A percentile compares a stretch with the other conserved stretches of the same genome.
phyloP scores from a whole-genome alignment of 192 early-diverging fungal genomes.

The Coemansia sp. region DNA sequence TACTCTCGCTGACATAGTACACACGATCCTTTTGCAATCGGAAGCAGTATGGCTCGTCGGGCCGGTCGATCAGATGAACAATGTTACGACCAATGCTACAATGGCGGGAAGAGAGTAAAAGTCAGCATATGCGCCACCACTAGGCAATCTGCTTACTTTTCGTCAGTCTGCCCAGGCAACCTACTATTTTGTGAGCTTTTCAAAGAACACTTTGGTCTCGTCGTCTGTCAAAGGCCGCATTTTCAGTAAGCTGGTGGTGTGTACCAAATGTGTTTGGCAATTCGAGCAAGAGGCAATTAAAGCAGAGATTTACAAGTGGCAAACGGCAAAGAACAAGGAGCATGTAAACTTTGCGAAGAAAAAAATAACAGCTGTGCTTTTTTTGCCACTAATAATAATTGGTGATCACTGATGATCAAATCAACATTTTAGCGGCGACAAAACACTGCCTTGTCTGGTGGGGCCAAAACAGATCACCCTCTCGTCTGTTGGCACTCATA shows the following conservation, averaged over 20 bases:
- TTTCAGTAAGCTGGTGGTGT: background rate
- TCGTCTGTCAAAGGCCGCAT: slow-evolving; percentile 98
- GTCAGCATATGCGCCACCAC: background rate
- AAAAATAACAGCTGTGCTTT: no score
- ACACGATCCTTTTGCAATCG: slow-evolving; percentile 90
- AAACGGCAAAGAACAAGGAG: background rate
- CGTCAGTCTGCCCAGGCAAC: background rate
- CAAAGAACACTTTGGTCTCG: slow-evolving; percentile 96
- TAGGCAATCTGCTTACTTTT: background rate
- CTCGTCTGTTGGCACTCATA: slow-evolving; percentile 18
- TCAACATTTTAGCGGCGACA: slow-evolving; percentile 3
- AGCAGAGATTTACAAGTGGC: background rate
- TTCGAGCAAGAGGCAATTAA: background rate
- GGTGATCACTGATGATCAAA: background rate
- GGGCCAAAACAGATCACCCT: slow-evolving; percentile 9
- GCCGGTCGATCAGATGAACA: slow-evolving; percentile 87
- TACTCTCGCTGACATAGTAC: slow-evolving; percentile 94
- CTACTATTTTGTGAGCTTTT: slow-evolving; percentile 94
- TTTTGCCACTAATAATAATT: background rate
- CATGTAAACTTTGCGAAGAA: background rate
- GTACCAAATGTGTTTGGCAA: background rate
- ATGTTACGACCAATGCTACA: slow-evolving; percentile 89
- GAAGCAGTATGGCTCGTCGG: slow-evolving; percentile 97
- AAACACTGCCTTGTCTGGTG: background rate
- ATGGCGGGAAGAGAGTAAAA: background rate